phyloP scores from a whole-genome alignment of 148 eudicot genomes.

The Arbutus unedo region DNA sequence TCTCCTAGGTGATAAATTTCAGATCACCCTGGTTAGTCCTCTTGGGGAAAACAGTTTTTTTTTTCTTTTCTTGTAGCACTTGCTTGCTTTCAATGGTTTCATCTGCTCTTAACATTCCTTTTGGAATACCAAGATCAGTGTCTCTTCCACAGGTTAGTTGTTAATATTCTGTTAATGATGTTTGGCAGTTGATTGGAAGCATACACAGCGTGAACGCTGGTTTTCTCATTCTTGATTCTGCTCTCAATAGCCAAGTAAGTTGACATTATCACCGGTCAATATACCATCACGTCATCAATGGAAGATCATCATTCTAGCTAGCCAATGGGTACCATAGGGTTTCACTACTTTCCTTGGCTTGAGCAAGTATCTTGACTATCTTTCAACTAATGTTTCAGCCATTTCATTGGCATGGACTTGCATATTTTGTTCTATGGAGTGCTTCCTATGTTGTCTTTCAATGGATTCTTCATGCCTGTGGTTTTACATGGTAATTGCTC shows the following conservation, averaged over 20 bases:
- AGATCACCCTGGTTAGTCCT: slow-evolving; percentile 61
- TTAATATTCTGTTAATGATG: background rate
- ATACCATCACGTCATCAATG: background rate
- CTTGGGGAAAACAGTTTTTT: background rate
- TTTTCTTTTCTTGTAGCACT: slow-evolving; percentile 7
- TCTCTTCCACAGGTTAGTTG: background rate
- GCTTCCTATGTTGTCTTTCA: slow-evolving; percentile 56
- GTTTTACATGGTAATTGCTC: slow-evolving; percentile 53
- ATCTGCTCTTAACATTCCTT: background rate
- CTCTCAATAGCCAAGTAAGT: slow-evolving; percentile 63
- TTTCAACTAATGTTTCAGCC: slow-evolving; percentile 42
- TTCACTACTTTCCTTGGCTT: background rate
- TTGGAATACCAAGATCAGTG: background rate
- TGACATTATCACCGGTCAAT: background rate
- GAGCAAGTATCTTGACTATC: background rate
- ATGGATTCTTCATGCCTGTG: slow-evolving; percentile 80
- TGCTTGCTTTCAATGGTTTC: background rate
- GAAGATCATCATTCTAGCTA: background rate
- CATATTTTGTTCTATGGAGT: slow-evolving; percentile 64
- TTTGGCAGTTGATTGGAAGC: slow-evolving; percentile 57
- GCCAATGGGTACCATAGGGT: background rate
- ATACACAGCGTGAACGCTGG: slow-evolving; percentile 78
- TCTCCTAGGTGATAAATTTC: slow-evolving; percentile 48
- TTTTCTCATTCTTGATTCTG: slow-evolving; percentile 65
- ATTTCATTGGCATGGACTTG: slow-evolving; percentile 65